Evolutionary conservation across 768 basidiomycete genomes (phyloP).

Genomic region (Suillus hirtellus): DNA sequence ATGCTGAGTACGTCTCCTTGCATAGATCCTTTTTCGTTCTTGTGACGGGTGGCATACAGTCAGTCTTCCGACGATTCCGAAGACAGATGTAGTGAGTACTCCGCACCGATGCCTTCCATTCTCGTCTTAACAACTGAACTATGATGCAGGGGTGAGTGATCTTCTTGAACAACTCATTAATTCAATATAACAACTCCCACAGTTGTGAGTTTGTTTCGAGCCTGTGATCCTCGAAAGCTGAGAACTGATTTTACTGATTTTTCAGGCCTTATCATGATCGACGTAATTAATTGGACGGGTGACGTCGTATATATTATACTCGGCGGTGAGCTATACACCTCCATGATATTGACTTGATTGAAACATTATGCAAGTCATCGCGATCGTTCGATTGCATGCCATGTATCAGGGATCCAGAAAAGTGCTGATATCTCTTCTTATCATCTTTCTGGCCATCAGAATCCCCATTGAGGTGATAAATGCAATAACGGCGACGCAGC

Average conservation of each 20-base stretch:
- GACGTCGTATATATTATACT: background rate
- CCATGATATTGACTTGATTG: background rate
- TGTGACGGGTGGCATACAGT: background rate
- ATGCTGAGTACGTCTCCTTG: background rate
- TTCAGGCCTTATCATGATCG: background rate
- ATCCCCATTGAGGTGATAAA: accelerated
- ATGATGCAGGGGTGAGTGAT: background rate
- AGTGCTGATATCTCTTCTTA: background rate
- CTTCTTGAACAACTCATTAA: background rate
- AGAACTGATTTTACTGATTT: background rate
- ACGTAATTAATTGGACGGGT: background rate
- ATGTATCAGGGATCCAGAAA: background rate
- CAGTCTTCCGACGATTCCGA: background rate
- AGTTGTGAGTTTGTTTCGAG: background rate
- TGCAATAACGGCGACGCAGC: background rate
- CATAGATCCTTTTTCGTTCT: background rate
- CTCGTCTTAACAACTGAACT: background rate
- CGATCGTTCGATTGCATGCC: background rate
- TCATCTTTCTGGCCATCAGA: background rate
- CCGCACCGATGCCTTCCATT: background rate
- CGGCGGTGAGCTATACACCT: background rate
- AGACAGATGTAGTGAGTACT: background rate
- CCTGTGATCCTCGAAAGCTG: background rate
- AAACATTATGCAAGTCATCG: background rate
- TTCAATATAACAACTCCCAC: background rate